Evolutionary conservation across 192 early-diverging fungal genomes (phyloP), one percentile per base, ranked within the genome.

Genomic region (Entomortierella chlamydospora): DNA sequence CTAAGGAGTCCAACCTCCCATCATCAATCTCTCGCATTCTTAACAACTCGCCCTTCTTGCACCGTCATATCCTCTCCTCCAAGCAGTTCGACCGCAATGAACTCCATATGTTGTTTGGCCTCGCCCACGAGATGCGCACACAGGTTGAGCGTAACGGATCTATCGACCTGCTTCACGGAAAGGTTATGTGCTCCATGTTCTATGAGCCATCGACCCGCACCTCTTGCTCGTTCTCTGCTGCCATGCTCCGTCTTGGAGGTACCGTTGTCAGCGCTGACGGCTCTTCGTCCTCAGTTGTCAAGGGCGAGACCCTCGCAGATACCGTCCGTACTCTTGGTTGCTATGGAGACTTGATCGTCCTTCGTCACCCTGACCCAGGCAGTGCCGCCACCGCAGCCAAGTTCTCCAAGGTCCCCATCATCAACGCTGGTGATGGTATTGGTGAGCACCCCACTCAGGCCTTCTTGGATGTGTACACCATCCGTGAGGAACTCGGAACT

Each of bases 361-460:
- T 99, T 72, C 92, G 98, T 34, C 98, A 99, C 82, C 96, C 96
- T 34, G 88, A 94, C 62, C 91, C 94, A 23, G 97, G 96, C 31
- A 93, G 91, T 69, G 93, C 92, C 26, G 82, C 89, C 61, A 70
- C 87, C 23, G 98, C 95, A 28, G 92, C 98, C 33, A 96, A 93
- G 80, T 93, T 90, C 83, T 91, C 94, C 37, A 93, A 90, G 73
- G 90, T 97, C 18, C 98, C 98, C 7, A 87, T 99, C 22, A 93
- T 99, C 82, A 98, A 98, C 70, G 98, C 96, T 41, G 98, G 98
- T 57, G 97, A 99, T 78, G 98, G 98, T 56, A 88, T 90, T 42
- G 98, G 98, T 37, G 98, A 99, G 88, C 98, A 99, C 85, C 98
- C 98, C 39, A 95, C 97, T 37, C 98, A 99, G 81, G 98, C 97